A percentile compares a stretch with the other conserved stretches of the same genome.
These are phyloP conservation scores for Syncephalis plumigaleata DNA, from an alignment of 371 early-diverging fungal species.

Conservation along the genomic window DNA sequence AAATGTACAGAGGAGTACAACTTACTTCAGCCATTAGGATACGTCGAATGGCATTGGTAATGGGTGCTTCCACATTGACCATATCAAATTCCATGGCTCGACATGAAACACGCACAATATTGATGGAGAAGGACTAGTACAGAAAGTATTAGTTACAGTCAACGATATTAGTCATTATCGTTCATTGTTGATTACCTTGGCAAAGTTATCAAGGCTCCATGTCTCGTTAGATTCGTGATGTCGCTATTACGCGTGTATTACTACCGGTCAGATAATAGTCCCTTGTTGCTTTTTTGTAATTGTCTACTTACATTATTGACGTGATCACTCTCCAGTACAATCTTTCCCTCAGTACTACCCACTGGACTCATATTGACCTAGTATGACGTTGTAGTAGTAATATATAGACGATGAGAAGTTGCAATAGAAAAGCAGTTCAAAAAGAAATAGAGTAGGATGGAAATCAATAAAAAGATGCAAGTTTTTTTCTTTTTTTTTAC, in stretches of 20 bases:
- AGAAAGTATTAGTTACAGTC: background rate
- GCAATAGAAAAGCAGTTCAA: no score
- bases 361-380: background rate
- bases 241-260: constrained; percentile 19
- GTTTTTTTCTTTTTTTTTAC: no score
- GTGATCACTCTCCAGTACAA: constrained; percentile 1
- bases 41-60: constrained; percentile 93
- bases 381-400: background rate
- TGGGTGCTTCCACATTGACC: constrained; percentile 81
- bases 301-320: background rate
- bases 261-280: constrained; percentile 30
- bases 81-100: constrained; percentile 88
- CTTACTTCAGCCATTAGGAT: constrained; percentile 85
- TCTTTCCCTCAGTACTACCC: background rate
- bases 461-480: no score
- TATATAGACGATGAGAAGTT: no score
- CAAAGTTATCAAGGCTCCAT: constrained; percentile 40
- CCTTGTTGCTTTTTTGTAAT: background rate
- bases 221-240: constrained; percentile 32
- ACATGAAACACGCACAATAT: constrained; percentile 41
- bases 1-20: background rate
- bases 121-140: constrained; percentile 39
- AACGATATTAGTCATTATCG: background rate
- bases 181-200: constrained; percentile 21
- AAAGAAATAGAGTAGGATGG: no score